A percentile compares a stretch with the other conserved stretches of the same genome.
Conservation (phyloP, 2,329 filamentous ascomycete genomes). For the Hansfordia pulvinata region DNA sequence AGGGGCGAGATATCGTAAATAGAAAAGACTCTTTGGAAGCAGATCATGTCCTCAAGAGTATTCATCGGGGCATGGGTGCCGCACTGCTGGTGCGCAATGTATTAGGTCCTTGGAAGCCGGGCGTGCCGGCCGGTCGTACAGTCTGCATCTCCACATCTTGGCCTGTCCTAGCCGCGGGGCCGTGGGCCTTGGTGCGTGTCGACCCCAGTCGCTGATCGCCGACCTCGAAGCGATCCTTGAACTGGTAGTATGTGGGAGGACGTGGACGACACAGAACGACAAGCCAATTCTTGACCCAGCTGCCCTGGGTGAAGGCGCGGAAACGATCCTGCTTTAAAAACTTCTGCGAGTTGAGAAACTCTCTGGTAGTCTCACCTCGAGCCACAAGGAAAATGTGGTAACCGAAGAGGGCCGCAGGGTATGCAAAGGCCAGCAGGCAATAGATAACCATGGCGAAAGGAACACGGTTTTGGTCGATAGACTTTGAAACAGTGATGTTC, state of each 20-base stretch:
- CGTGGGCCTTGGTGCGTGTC: conserved; percentile 29
- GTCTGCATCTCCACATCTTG: conserved; percentile 62
- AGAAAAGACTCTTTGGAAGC: too few relatives aligned
- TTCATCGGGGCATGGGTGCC: too few relatives aligned
- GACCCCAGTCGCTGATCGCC: conserved; percentile 75
- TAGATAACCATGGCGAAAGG: conserved; percentile 86
- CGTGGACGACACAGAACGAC: conserved; percentile 72
- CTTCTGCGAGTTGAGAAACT: conserved; percentile 93
- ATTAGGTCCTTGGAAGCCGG: conserved; percentile 40
- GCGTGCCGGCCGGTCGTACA: conserved; percentile 28
- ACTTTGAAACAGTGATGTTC: conserved; percentile 49
- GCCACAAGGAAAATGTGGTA: conserved; percentile 90
- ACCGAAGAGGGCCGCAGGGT: conserved; percentile 69
- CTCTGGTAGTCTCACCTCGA: conserved; percentile 85
- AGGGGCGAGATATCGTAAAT: too few relatives aligned
- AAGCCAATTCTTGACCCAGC: conserved; percentile 62
- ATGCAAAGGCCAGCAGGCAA: conserved; percentile 58
- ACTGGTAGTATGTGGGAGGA: conserved; percentile 76
- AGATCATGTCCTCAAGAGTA: too few relatives aligned
- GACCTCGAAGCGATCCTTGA: conserved; percentile 62
- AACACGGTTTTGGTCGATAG: conserved; percentile 60
- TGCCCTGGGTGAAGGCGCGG: conserved; percentile 74
- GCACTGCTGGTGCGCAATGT: conserved; percentile 28
- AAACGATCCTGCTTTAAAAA: conserved; percentile 87
- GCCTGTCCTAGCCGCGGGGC: conserved; percentile 30